A percentile compares a stretch with the other conserved stretches of the same genome.
Evolutionary conservation across 2,329 filamentous ascomycete genomes (phyloP).

Genomic region (Fusarium mangiferae): DNA sequence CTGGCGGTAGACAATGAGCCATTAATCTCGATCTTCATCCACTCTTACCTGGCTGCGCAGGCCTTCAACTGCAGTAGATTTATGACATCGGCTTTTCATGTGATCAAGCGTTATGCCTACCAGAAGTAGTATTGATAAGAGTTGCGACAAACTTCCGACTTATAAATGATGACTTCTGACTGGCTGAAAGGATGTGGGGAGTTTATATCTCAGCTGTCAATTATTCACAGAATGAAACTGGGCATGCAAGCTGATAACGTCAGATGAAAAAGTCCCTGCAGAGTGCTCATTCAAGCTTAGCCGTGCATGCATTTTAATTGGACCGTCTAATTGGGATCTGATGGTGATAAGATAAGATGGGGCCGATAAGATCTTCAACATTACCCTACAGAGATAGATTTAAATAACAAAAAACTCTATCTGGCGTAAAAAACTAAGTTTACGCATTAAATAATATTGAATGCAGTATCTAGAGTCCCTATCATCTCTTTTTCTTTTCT

Average conservation of each 20-base stretch:
- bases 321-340: not conserved
- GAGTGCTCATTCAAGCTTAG: not conserved
- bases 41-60: not conserved
- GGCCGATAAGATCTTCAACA: not conserved
- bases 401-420: fast-evolving
- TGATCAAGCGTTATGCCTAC: not conserved
- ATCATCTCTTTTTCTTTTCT: too few relatives aligned
- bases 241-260: not conserved
- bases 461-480: fast-evolving
- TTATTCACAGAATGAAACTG: not conserved
- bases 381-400: not conserved
- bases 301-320: not conserved
- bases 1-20: not conserved
- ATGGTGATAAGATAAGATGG: not conserved
- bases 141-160: too few relatives aligned
- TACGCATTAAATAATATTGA: fast-evolving
- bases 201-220: not conserved
- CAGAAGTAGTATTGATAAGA: not conserved
- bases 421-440: fast-evolving
- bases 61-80: fast-evolving
- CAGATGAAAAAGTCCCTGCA: not conserved
- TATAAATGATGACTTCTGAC: not conserved
- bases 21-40: not conserved
- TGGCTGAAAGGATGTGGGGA: not conserved
- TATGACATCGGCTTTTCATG: not conserved